phyloP scores from a whole-genome alignment of 2,329 filamentous ascomycete genomes.

The Epichloe brachyelytri region DNA sequence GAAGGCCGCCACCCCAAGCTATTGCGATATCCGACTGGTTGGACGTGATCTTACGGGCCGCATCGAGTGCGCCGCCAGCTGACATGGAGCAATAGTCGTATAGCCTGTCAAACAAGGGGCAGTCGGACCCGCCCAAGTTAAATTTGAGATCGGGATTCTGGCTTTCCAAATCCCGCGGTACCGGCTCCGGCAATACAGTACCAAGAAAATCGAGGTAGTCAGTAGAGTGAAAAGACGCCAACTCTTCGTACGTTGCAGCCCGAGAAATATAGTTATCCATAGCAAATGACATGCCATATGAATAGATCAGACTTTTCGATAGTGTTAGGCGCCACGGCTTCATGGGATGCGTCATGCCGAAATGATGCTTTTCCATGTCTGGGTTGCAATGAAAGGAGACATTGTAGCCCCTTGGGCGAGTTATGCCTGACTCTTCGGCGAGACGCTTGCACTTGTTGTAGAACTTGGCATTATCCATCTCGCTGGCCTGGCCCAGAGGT shows the following conservation, averaged over 20 bases:
- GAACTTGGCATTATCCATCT: conserved; percentile 43
- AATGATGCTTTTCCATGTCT: conserved; percentile 91
- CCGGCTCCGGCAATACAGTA: conserved; percentile 52
- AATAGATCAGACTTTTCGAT: conserved; percentile 86
- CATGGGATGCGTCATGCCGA: conserved; percentile 95
- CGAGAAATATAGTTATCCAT: conserved; percentile 91
- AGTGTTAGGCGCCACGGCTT: conserved; percentile 95
- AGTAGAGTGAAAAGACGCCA: conserved; percentile 71
- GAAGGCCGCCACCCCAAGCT: conserved; percentile 92
- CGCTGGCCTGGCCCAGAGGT: conserved; percentile 36
- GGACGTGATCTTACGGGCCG: conserved; percentile 76
- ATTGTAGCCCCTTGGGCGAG: conserved; percentile 69
- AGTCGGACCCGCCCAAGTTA: conserved; percentile 84
- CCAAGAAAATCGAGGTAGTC: conserved; percentile 88
- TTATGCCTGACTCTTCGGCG: conserved; percentile 54
- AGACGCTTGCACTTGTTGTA: conserved; percentile 44
- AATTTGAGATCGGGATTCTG: conserved; percentile 55
- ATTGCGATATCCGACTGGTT: conserved; percentile 89
- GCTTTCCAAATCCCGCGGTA: conserved; percentile 52
- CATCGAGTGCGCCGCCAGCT: conserved; percentile 79
- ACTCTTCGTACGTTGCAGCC: conserved; percentile 74
- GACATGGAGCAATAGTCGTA: conserved; percentile 94
- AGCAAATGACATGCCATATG: conserved; percentile 89
- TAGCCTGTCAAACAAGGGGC: conserved; percentile 89
- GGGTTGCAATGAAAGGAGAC: conserved; percentile 96